Evolutionary conservation across 208 protist genomes (phyloP).

Genomic region (Trypanosoma mega): DNA sequence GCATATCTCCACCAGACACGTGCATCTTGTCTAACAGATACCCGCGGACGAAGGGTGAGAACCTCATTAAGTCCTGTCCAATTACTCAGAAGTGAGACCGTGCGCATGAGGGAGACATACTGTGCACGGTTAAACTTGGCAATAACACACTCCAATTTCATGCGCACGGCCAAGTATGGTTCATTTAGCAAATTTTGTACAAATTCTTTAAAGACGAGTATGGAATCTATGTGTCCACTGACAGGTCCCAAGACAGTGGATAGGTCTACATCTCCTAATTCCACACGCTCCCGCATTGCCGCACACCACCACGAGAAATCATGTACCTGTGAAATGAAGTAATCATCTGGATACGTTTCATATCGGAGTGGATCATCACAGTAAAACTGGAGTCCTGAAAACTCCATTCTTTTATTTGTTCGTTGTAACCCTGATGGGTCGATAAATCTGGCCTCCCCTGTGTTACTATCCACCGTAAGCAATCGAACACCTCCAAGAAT

Average conservation of each 20-base stretch:
- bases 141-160: conserved; percentile 60
- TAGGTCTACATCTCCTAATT: conserved; percentile 46
- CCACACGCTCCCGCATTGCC: conserved; percentile 70
- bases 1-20: conserved; percentile 79
- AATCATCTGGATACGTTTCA: conserved; percentile 16
- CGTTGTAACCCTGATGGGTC: conserved; percentile 56
- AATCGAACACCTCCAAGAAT: conserved; percentile 75
- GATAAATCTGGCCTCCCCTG: conserved; percentile 68
- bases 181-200: conserved; percentile 47
- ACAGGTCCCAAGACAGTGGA: conserved; percentile 84
- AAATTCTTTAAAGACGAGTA: conserved; percentile 73
- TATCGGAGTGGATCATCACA: conserved; percentile 67
- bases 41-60: conserved; percentile 36
- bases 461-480: conserved; percentile 67
- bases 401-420: conserved; percentile 71
- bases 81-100: conserved; percentile 53
- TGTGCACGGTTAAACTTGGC: conserved; percentile 71
- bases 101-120: conserved; percentile 69
- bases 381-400: conserved; percentile 81
- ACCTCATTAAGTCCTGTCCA: conserved; percentile 40
- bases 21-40: conserved; percentile 55
- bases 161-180: conserved; percentile 60
- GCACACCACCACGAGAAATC: conserved; percentile 71
- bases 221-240: conserved; percentile 56
- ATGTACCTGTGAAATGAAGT: conserved; percentile 36